phyloP scores from a whole-genome alignment of 2,329 filamentous ascomycete species.

The Fusarium subglutinans region DNA sequence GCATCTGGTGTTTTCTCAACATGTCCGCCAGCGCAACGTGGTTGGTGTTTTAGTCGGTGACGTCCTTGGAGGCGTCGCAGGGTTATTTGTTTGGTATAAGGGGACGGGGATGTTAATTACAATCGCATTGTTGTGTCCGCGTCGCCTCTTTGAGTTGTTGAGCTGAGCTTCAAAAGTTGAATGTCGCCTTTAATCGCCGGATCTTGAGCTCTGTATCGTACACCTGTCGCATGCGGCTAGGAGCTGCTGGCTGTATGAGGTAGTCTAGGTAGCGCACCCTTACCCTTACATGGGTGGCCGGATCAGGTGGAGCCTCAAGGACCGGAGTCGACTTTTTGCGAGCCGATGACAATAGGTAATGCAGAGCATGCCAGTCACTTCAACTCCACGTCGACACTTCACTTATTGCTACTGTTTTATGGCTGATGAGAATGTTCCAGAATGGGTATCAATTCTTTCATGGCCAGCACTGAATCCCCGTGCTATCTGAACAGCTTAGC shows the following conservation, averaged over 20 bases:
- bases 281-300: constrained; percentile 31
- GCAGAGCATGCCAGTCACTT: constrained; percentile 12
- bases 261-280: constrained; percentile 12
- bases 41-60: constrained; percentile 27
- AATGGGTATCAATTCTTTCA: neutral
- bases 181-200: constrained; percentile 14
- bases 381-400: constrained; percentile 9
- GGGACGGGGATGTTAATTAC: neutral
- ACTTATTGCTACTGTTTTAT: neutral
- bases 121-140: constrained; percentile 26
- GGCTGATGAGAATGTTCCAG: too few species aligned
- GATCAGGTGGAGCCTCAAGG: constrained; percentile 33
- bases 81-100: constrained; percentile 1
- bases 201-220: constrained; percentile 37
- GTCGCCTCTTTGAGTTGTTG: constrained; percentile 4
- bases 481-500: constrained; percentile 8
- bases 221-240: constrained; percentile 44
- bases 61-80: constrained; percentile 23
- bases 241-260: constrained; percentile 37
- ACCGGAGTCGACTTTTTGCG: constrained; percentile 45
- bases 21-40: constrained; percentile 42
- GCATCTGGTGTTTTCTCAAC: constrained; percentile 53
- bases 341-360: constrained; percentile 24
- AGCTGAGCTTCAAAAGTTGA: constrained; percentile 7
- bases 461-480: neutral